A percentile compares a stretch with the other conserved stretches of the same genome.
phyloP scores from a whole-genome alignment of 176 grass and related monocot genomes.

The Carex kokanica region DNA sequence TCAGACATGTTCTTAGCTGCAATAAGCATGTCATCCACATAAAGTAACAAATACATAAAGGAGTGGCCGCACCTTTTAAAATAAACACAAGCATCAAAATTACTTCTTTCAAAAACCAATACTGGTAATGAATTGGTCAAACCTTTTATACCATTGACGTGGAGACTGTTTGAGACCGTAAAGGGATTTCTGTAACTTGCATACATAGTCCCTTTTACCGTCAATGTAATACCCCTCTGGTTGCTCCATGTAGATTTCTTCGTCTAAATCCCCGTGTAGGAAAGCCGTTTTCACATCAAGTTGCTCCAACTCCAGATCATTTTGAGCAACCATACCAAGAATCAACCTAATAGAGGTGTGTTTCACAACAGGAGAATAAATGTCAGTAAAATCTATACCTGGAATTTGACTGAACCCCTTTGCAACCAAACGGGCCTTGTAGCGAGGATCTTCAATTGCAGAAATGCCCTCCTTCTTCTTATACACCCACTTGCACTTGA shows the following conservation, averaged over 20 bases:
- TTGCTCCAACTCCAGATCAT: neutral
- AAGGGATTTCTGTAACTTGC: neutral
- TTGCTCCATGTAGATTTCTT: neutral
- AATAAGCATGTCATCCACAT: neutral
- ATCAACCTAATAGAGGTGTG: too few relatives aligned
- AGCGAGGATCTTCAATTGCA: neutral
- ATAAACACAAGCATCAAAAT: too few relatives aligned
- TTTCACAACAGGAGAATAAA: too few relatives aligned
- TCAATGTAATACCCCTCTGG: neutral
- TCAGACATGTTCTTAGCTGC: neutral
- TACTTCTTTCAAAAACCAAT: too few relatives aligned
- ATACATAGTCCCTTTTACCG: neutral
- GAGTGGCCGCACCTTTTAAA: too few relatives aligned
- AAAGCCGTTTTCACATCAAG: slow-evolving; percentile 6
- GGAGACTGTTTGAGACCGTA: too few relatives aligned
- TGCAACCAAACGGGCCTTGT: too few relatives aligned
- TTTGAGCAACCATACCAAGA: neutral
- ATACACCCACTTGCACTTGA: neutral
- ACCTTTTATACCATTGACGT: neutral
- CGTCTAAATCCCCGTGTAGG: neutral
- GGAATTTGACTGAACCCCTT: too few relatives aligned
- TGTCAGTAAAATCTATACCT: too few relatives aligned
- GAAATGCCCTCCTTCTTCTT: slow-evolving; percentile 4
- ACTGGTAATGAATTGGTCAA: too few relatives aligned
- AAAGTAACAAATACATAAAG: too few relatives aligned